Evolutionary conservation across 2,329 filamentous ascomycete genomes (phyloP).

Genomic region (Fusarium nematophilum): DNA sequence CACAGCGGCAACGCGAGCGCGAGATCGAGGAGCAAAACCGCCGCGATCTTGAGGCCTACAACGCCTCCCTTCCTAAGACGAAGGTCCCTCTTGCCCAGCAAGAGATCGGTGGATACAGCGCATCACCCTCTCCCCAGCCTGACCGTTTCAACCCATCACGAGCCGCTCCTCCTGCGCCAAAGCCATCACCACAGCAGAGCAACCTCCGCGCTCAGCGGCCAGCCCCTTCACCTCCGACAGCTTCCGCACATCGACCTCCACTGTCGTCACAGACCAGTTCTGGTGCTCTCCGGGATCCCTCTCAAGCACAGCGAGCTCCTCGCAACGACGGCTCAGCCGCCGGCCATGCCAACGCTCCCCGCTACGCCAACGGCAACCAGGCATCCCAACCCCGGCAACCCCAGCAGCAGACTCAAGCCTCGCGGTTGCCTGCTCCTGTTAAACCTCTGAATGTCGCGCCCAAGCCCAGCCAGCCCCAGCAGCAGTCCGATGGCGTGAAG

Average conservation of each 20-base stretch:
- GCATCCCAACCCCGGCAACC: slow-evolving; percentile 61
- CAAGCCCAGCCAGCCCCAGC: slow-evolving; percentile 65
- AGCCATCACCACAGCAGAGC: slow-evolving; percentile 64
- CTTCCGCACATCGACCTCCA: slow-evolving; percentile 57
- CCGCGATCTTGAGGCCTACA: slow-evolving; percentile 87
- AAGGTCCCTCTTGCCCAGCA: slow-evolving; percentile 87
- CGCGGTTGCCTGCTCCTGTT: slow-evolving; percentile 69
- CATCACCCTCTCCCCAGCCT: slow-evolving; percentile 53
- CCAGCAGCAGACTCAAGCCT: slow-evolving; percentile 58
- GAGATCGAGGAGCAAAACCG: slow-evolving; percentile 75
- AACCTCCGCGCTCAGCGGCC: slow-evolving; percentile 79
- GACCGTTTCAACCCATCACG: slow-evolving; percentile 87
- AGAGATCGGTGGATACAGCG: slow-evolving; percentile 76
- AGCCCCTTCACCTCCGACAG: slow-evolving; percentile 74
- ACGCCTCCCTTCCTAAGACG: slow-evolving; percentile 86
- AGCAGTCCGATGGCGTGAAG: slow-evolving; percentile 78
- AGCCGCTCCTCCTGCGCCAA: slow-evolving; percentile 84
- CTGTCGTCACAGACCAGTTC: slow-evolving; percentile 63
- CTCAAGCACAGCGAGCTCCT: slow-evolving; percentile 54
- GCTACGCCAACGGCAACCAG: slow-evolving; percentile 67
- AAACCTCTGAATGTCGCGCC: slow-evolving; percentile 83
- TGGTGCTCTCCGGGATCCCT: slow-evolving; percentile 56
- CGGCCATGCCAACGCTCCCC: slow-evolving; percentile 62
- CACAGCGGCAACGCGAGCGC: slow-evolving; percentile 61
- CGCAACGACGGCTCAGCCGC: slow-evolving; percentile 60